Conservation (phyloP, 495 filamentous ascomycete genomes). For the Daldinia loculata region DNA sequence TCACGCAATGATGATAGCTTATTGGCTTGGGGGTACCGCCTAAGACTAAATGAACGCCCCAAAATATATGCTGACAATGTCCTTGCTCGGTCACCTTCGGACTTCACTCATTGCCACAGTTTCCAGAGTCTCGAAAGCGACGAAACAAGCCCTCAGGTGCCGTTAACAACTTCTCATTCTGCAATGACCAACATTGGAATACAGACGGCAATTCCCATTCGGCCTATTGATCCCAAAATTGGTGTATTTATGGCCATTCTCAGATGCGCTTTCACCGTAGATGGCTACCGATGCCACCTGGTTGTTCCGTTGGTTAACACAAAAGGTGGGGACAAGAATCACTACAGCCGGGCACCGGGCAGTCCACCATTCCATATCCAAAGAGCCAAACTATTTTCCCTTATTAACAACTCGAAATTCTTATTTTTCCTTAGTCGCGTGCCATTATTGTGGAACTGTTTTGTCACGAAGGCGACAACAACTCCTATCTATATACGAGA, state of each 20-base stretch:
- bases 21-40: conserved; percentile 32
- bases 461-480: conserved; percentile 7
- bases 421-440: conserved; percentile 6
- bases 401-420: conserved; percentile 8
- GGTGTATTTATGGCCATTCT: conserved; percentile 17
- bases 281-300: conserved; percentile 10
- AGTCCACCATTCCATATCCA: conserved; percentile 17
- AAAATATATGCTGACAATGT: conserved; percentile 1
- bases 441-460: conserved; percentile 8
- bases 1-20: conserved; percentile 34
- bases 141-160: conserved; percentile 18
- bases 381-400: conserved; percentile 14
- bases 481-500: conserved; percentile 20
- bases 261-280: conserved; percentile 5
- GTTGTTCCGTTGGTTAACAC: conserved; percentile 16
- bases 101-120: conserved; percentile 24
- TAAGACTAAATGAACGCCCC: not conserved
- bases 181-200: conserved; percentile 28
- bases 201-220: conserved; percentile 16
- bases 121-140: conserved; percentile 9
- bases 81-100: conserved; percentile 20
- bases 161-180: conserved; percentile 18
- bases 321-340: conserved; percentile 16
- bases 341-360: conserved; percentile 24
- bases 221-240: conserved; percentile 13